Evolutionary conservation across 495 filamentous ascomycete species (phyloP).

Genomic region (Aspergillus mulundensis): DNA sequence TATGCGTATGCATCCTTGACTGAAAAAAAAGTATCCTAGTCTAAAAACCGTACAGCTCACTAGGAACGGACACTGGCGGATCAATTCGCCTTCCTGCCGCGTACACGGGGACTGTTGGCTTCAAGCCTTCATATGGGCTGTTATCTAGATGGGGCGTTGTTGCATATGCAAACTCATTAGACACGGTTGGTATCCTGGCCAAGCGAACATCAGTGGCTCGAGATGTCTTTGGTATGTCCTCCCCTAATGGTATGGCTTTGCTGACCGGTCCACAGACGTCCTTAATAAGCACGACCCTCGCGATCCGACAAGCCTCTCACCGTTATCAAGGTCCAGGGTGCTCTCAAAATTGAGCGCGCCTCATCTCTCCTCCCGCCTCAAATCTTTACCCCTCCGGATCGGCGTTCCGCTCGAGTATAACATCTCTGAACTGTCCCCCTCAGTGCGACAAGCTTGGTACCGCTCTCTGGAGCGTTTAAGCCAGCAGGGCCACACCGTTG

Average conservation of each 20-base stretch:
- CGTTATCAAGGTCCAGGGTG: constrained; percentile 46
- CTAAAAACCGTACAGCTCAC: too few relatives aligned
- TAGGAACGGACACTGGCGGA: constrained; percentile 94
- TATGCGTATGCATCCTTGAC: constrained; percentile 49
- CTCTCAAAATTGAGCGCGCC: constrained; percentile 17
- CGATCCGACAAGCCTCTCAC: constrained; percentile 73
- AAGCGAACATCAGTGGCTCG: constrained; percentile 43
- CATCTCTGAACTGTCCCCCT: constrained; percentile 67
- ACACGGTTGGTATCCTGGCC: constrained; percentile 84
- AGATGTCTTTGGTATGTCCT: constrained; percentile 51
- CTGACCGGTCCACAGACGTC: constrained; percentile 27
- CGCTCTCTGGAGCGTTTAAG: constrained; percentile 53
- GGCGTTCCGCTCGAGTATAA: constrained; percentile 88
- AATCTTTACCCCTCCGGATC: constrained; percentile 46
- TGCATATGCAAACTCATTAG: constrained; percentile 91
- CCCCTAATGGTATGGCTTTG: background rate
- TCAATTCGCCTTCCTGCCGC: constrained; percentile 89
- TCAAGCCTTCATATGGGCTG: constrained; percentile 88
- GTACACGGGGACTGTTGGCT: constrained; percentile 82
- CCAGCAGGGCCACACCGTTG: constrained; percentile 60
- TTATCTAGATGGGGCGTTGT: constrained; percentile 86
- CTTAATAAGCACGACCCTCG: constrained; percentile 60
- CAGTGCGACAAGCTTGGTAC: constrained; percentile 67
- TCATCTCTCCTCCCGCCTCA: constrained; percentile 25
- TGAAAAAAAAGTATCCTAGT: too few relatives aligned